phyloP scores from a whole-genome alignment of 2,329 filamentous ascomycete genomes.

The Colletotrichum lupini region DNA sequence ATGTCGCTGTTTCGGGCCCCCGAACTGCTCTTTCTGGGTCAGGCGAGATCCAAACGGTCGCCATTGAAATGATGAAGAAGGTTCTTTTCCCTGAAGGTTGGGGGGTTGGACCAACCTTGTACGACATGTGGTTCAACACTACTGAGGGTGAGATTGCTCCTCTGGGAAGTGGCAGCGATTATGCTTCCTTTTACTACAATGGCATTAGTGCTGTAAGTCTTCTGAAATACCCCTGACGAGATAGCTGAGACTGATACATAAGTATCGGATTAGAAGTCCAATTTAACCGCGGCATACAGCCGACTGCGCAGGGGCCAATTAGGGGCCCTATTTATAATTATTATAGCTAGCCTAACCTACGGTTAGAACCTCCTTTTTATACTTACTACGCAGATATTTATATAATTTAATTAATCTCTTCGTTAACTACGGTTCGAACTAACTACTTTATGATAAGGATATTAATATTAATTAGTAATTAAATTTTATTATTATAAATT shows the following conservation, averaged over 20 bases:
- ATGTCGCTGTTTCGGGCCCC: slow-evolving; percentile 58
- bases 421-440: too few relatives aligned
- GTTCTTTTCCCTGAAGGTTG: slow-evolving; percentile 26
- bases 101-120: slow-evolving; percentile 25
- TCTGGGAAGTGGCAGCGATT: slow-evolving; percentile 19
- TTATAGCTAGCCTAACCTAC: too few relatives aligned
- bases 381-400: too few relatives aligned
- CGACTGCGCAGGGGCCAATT: too few relatives aligned
- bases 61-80: slow-evolving; percentile 31
- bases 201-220: slow-evolving; percentile 22
- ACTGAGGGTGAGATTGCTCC: slow-evolving; percentile 22
- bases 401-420: too few relatives aligned
- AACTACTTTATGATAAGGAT: too few relatives aligned
- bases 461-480: too few relatives aligned
- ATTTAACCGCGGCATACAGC: too few relatives aligned
- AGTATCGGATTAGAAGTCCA: slow-evolving; percentile 5
- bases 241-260: not conserved
- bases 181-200: slow-evolving; percentile 27
- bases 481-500: too few relatives aligned
- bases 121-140: slow-evolving; percentile 31
- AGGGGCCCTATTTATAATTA: too few relatives aligned
- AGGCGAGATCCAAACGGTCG: slow-evolving; percentile 22
- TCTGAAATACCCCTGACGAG: accelerated
- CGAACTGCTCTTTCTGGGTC: slow-evolving; percentile 47
- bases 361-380: too few relatives aligned